Evolutionary conservation across 1,139 yeast genomes (phyloP), one percentile per base, ranked within the genome.

Genomic region (Geotrichum siamense): DNA sequence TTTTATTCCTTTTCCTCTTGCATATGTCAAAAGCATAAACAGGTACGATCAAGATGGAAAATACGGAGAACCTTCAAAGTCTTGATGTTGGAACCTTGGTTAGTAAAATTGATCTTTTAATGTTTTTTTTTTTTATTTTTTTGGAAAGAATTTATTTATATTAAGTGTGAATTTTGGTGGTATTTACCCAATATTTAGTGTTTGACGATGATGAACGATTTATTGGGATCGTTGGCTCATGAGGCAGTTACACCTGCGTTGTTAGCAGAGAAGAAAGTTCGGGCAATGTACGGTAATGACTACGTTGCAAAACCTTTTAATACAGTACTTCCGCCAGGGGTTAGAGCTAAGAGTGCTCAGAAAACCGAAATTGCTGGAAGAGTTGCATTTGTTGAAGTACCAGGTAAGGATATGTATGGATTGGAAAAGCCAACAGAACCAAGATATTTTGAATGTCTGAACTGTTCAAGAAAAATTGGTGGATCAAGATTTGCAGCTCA

Each of bases 401-500:
- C 56, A 26, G 76, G 76, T 1, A 60, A 64, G 40, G 81, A 76
- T 48, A 67, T 76, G 15, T 76, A 72, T 55, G 75, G 76, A 1
- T 69, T 69, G 41, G 74, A 69, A 36, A 71, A 70, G 49, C 58
- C 63, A 5, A 58, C 63, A 2, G 75, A 70, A 17, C 57, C 64
- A 21, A 59, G 70, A 17, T 87, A 87, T 61, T 85, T 86, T 57
- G 74, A 68, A 48, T 91, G 98, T 64, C 72, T 75, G 13, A 82
- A 82, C 53, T 91, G 98, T 63, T 78, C 77, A 5, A 70, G 98
- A 45, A 84, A 82, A 57, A 82, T 91, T 13, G 91, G 96, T 0
- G 96, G 95, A 0, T 80, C 85, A 30, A 69, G 98, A 48, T 87
- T 85, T 68, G 96, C 97, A 2, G 89, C 85, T 42, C 98, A 91